Percentiles rank a stretch among this genome's conserved stretches.
Evolutionary conservation across 805 yeast genomes (phyloP).

Genomic region (Blastobotrys terrestris): DNA sequence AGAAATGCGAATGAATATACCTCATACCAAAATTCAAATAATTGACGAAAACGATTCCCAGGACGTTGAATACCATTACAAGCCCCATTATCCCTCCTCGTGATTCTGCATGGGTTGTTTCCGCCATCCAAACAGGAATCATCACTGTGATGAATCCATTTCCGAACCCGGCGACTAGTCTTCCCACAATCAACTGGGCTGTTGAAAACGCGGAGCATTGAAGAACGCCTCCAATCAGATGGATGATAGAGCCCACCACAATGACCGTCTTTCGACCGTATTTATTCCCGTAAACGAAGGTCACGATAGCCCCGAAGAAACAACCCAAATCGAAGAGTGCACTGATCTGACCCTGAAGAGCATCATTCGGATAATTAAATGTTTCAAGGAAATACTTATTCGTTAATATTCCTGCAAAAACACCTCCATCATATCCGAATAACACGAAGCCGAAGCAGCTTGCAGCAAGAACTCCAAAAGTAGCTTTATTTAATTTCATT

Average conservation of each 20-base stretch:
- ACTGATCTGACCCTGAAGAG: neutral
- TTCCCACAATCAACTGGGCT: slow-evolving; percentile 66
- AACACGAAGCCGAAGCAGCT: slow-evolving; percentile 11
- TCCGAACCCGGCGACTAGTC: slow-evolving; percentile 66
- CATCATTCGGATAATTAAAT: neutral
- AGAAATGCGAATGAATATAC: slow-evolving; percentile 38
- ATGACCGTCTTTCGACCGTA: slow-evolving; percentile 60
- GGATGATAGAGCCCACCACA: slow-evolving; percentile 47
- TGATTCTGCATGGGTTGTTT: slow-evolving; percentile 54
- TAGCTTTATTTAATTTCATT: neutral
- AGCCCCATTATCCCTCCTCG: slow-evolving; percentile 61
- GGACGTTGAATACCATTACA: slow-evolving; percentile 59
- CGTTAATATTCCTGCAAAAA: slow-evolving; percentile 29
- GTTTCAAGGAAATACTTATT: slow-evolving; percentile 29
- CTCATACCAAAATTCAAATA: slow-evolving; percentile 70
- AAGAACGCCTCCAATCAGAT: slow-evolving; percentile 55
- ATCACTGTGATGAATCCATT: slow-evolving; percentile 70
- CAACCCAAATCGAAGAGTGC: neutral
- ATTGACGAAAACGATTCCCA: slow-evolving; percentile 69
- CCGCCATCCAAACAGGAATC: slow-evolving; percentile 75
- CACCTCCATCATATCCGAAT: slow-evolving; percentile 33
- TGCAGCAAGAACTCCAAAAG: neutral
- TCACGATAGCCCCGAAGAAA: neutral
- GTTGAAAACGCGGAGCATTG: slow-evolving; percentile 50
- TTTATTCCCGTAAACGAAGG: neutral